Evolutionary conservation across 108 stramenopile genomes (phyloP), one percentile per base, ranked within the genome.

Genomic region (Cyclotella cryptica): DNA sequence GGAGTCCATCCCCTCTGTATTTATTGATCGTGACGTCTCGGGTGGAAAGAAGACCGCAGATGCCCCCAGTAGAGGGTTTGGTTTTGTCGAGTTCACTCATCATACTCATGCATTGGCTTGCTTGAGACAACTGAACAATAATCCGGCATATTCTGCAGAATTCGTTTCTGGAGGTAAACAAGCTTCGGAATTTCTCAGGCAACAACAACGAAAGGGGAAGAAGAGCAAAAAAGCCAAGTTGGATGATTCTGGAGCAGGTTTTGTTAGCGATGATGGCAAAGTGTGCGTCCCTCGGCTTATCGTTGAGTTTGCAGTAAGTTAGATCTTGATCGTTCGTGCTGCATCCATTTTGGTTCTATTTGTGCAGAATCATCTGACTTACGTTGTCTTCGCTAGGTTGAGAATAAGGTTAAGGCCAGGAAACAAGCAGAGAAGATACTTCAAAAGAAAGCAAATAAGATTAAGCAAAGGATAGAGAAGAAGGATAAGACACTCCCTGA

Each of bases 81-180:
- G 88, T n/a, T 99, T 99, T 87, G 97, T 94, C 28, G 98, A 99
- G 79, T 99, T 99, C 73, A 84, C 87, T 10, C 88, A 97, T 75
- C 99, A 99, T 87, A 87, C 86, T 15, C 96, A 96, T 87, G 98
- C 99, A 9, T 80, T 99, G 63, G 98, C 98, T 3, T 96, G 95
- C 49, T 83, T 99, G 51, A 91, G 99, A 13, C 89, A 93, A 60
- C 74, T 99, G 67, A 99, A 99, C 85, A 98, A 99, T 86, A 99
- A 99, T 81, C 89, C 97, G 0, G 69, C 74, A 1, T 98, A 93
- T 74, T 85, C 90, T 30, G 71, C 68, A 46, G 88, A 92, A 47
- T 93, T 84, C 71, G 89, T 79, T 21, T 77, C 88, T 9, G 90
- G 89, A 30, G 94, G 92, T 14, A 92, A 89, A 72, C 72, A 72